Conservation (phyloP, 208 protist genomes). For the Trypanosoma theileri region DNA sequence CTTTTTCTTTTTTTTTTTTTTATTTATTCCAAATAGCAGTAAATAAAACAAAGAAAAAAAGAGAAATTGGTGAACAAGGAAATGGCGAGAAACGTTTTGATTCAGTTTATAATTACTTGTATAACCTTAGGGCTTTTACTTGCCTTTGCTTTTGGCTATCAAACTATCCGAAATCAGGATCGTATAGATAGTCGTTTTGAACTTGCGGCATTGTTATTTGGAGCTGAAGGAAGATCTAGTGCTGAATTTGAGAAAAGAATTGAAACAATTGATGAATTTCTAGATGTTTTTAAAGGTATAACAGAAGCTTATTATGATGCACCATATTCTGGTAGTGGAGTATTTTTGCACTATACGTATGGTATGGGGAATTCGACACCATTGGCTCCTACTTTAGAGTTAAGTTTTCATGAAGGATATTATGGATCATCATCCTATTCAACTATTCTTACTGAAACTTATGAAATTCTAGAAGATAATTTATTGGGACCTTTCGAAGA, state of each 20-base stretch:
- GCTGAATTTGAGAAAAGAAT: conserved; percentile 29
- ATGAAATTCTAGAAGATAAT: conserved; percentile 27
- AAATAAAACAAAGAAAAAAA: not conserved
- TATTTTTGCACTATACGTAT: conserved; percentile 62
- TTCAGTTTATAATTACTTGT: conserved; percentile 41
- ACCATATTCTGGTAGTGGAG: conserved; percentile 33
- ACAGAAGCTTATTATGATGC: conserved; percentile 44
- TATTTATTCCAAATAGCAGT: conserved; percentile 2
- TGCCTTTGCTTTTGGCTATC: conserved; percentile 47
- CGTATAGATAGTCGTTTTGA: conserved; percentile 37
- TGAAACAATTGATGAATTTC: conserved; percentile 54
- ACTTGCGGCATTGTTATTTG: conserved; percentile 43
- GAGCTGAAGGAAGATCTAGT: conserved; percentile 29
- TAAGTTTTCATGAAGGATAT: conserved; percentile 39
- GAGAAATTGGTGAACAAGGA: not conserved
- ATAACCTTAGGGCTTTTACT: conserved; percentile 36
- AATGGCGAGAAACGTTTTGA: conserved; percentile 26
- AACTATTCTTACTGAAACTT: conserved; percentile 16
- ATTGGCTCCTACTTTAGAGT: conserved; percentile 31
- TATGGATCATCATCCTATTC: conserved; percentile 27
- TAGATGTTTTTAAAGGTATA: conserved; percentile 35
- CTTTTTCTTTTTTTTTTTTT: too few species aligned
- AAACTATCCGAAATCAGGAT: conserved; percentile 43
- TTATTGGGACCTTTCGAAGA: conserved; percentile 37
- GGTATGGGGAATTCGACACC: conserved; percentile 17